Base-by-base conservation (phyloP, 2,329 filamentous ascomycete genomes). In the Metarhizium anisopliae region DNA sequence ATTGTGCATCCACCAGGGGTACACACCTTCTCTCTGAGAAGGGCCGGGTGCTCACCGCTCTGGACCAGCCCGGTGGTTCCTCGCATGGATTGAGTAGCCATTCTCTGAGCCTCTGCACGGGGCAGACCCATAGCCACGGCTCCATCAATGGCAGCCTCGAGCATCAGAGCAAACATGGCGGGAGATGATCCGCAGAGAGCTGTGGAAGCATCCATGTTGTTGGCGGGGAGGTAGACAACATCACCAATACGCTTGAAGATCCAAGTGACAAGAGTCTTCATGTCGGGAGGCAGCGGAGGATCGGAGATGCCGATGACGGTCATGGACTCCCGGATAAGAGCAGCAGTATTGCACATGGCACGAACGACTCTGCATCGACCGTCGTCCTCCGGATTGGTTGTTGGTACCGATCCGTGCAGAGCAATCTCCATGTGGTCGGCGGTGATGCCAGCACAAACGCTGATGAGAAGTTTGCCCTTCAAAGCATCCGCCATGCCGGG, bases 341-440 rank as follows among this genome's bases (percentile, higher is more conserved):
- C 85, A 11, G 90, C 89, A 0, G 88, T 92, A 74, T 95, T 95
- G 62, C 90, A 90, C 82, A 95, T 90, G 55, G 87, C 89, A 36
- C 90, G 80, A 4, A 95, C 85, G 49, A 94, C 78, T 47, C 81
- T 76, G 70, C 82, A 87, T 43, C 76, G 72, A 32, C 76, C 75
- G 55, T 76, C 74, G 55, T 72, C 68, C 5, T 73, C 71, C 16
- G 74, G 69, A 61, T 74, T 71, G 59, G 76, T 70, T n/a, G 72
- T 70, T 42, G 77, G 74, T 20, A 78, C 71, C 10, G 75, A 72
- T 30, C 79, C 78, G 64, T 88, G 84, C 13, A 93, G 71, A 36
- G 82, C 79, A 16, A 73, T 72, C 64, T 86, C 80, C 59, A 95
- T 83, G 64, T 91, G 83, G 51, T 81, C 70, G 16, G 83, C 81